Base-by-base conservation (phyloP, 495 filamentous ascomycete genomes). In the Lichina pygmaea region DNA sequence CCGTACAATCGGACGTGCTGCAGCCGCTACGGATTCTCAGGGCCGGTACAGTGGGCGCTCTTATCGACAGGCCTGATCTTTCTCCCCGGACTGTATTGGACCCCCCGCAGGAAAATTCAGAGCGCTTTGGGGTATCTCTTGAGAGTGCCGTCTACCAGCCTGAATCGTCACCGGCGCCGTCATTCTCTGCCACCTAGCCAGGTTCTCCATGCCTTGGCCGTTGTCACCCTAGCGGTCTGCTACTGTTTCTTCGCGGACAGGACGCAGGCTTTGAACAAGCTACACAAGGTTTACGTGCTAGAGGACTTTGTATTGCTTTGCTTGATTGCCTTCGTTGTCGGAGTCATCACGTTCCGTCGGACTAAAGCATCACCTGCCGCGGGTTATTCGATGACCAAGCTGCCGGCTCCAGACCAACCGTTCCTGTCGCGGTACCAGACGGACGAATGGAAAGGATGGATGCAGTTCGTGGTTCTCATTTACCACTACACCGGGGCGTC, bases 361-460 rank as follows among this genome's bases (percentile, higher is more conserved):
- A 52, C 55, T 16, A 52, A 46, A 33, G 42, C 17, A 34, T 33
- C 39, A 33, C 33, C 13, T 48, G 34, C 6, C 40, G 52, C 37
- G 43, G 24, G 24, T 24, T 4, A 24, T 24, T 24, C 24, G 24
- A 24, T 31, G 41, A 15, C 34, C 43, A 40, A 48, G 43, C 50
- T 51, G 34, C 48, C 16, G 41, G 42, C 11, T 34, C 43, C 33
- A 33, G 53, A 54, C 16, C 51, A 57, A 17, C 46, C 50, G 13
- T 71, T 67, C 46, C 58, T 77, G 12, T 61, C 62, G 7, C 57
- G 68, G 49, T 55, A 65, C 13, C 72, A 75, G 49, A 70, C 67
- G 5, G 62, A 75, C 50, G 73, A 78, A 52, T 73, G 68, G 64
- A 77, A 76, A 58, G 73, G 73, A 12, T 66, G 70, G 63, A 70